Evolutionary conservation across 306 rosid genomes (phyloP), one percentile per base, ranked within the genome.

Genomic region (Medicago ruthenica): DNA sequence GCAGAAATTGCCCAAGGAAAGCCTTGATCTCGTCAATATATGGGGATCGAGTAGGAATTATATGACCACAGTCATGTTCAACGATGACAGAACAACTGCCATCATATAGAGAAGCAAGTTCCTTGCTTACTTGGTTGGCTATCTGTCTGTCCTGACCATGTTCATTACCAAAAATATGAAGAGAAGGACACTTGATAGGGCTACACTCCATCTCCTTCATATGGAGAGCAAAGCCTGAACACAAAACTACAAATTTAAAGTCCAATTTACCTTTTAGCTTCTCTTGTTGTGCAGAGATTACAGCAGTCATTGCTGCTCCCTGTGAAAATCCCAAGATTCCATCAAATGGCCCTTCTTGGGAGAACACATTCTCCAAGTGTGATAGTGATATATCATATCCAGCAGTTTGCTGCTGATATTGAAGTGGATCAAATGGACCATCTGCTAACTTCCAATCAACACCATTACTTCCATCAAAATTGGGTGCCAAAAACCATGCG

Each of bases 301-400:
- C 48, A 3, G 97, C 93, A 37, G 93, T 85, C 98, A 92, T 92
- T 54, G 96, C 97, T 16, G 99, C 96, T 66, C 99, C 99, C 44
- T 92, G 97, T 22, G 97, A 92, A 80, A 92, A 95, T 20, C 99
- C 97, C 76, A 95, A 72, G 67, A 92, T 74, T 39, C 99, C 97
- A 62, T 92, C 97, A 10, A 95, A 90, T 45, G 97, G 95, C 48
- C 96, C 97, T 81, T 87, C 73, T 70, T 73, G 79, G 51, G 88
- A 82, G 75, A 89, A 86, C 18, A 89, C 73, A 0, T 79, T 80
- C 84, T 86, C 82, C 57, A 92, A 84, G 81, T 86, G 85, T 15
- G 86, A 82, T 14, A 92, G 20, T 8, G 98, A 90, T 70, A 64
- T 77, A 62, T 86, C 93, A 60, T 85, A 89, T 57, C 97, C 97